Conservation (phyloP, 306 rosid genomes). For the Casuarina cunninghamiana region DNA sequence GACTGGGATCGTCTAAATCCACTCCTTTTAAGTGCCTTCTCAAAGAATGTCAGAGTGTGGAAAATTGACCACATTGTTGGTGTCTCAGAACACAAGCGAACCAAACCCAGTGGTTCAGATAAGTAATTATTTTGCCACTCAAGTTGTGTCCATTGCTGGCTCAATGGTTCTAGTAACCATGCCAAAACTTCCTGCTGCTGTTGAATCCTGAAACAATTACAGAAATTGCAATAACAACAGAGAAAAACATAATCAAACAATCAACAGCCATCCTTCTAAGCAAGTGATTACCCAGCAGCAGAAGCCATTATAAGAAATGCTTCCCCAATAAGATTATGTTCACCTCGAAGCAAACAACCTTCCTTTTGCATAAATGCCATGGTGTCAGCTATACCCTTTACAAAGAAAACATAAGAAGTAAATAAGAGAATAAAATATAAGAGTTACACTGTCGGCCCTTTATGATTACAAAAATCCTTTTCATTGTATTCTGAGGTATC, state of each 20-base stretch:
- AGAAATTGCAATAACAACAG: conserved; percentile 24
- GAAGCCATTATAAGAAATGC: conserved; percentile 99
- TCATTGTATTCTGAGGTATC: neutral
- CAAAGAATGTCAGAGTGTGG: conserved; percentile 88
- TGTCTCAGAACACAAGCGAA: conserved; percentile 71
- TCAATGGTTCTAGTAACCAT: conserved; percentile 88
- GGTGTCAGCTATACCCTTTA: conserved; percentile 90
- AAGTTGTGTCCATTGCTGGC: conserved; percentile 79
- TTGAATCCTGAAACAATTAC: conserved; percentile 63
- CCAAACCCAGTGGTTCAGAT: conserved; percentile 82
- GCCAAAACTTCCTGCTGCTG: conserved; percentile 98
- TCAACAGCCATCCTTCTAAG: conserved; percentile 13
- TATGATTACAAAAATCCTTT: neutral
- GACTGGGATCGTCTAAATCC: conserved; percentile 68
- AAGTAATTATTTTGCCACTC: conserved; percentile 92
- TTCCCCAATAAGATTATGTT: conserved; percentile 96
- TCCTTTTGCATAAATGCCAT: conserved; percentile 85
- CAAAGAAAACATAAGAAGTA: conserved; percentile 33
- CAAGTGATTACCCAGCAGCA: conserved; percentile 77
- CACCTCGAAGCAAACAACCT: conserved; percentile 84
- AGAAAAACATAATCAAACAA: conserved; percentile 16
- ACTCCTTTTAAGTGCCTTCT: conserved; percentile 97
- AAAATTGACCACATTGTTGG: conserved; percentile 89
- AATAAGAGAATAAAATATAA: conserved; percentile 20
- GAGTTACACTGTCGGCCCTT: neutral